Base-by-base conservation (phyloP, 768 basidiomycete genomes). In the Mycena galericulata region DNA sequence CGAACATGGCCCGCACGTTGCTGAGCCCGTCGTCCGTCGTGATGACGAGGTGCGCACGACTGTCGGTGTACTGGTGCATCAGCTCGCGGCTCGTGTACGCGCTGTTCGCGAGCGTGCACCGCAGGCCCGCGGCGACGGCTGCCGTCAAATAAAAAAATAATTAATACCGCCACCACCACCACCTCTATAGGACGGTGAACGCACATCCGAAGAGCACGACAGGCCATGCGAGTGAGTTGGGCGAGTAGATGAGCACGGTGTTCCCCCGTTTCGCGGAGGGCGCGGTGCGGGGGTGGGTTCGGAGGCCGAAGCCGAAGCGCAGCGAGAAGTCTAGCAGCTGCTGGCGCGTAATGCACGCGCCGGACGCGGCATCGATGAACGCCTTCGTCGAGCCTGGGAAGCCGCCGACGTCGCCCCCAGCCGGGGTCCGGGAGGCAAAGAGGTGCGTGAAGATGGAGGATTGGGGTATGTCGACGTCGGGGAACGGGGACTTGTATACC, bases 221-320 rank as follows among this genome's bases (percentile, higher is more conserved):
- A 1, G 89, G 86, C 80, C 83, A 90, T 46, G 81, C 80, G 50
- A 90, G 70, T 54, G 73, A 83, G 77, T 91, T 91, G 9, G 86
- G 86, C 8, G 83, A 84, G 73, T 82, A 89, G 3, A 91, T 76
- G 67, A 88, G 80, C 6, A 84, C 76, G 0, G 87, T 84, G 63
- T 84, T 83, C 0, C 85, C 84, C 15, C 79, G 67, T 47, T 77
- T 79, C 26, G 83, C 63, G 34, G 3, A 70, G 67, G 17, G 74
- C 65, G 11, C 56, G 11, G 18, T 78, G 76, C 20, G 73, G 34
- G 67, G 62, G 22, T 68, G 80, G 40, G 75, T 75, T 15, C 77
- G 79, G n/a, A 90, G 76, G 0, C 87, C 88, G 40, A 79, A 74
- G 0, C 79, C 88, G 4, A 90, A 78, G 41, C 80, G 77, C 20